Evolutionary conservation across 2,329 filamentous ascomycete genomes (phyloP).

Genomic region (Trichoderma citrinoviride): DNA sequence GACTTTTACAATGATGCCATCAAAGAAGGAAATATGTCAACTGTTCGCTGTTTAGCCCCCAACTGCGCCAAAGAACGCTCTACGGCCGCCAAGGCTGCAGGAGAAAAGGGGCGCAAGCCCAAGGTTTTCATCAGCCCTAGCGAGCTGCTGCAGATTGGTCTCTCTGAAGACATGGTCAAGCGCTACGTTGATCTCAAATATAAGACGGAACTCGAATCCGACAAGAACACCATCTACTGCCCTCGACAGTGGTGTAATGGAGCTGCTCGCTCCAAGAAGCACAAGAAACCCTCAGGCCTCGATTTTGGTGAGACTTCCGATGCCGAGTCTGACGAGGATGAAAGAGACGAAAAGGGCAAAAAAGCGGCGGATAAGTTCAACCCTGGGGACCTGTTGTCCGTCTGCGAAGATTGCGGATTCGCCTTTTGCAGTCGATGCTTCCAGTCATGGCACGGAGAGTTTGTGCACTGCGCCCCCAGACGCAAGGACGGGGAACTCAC

Average conservation of each 20-base stretch:
- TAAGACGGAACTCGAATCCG: conserved; percentile 86
- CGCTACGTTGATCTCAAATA: conserved; percentile 89
- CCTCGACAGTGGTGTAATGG: conserved; percentile 91
- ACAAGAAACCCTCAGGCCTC: conserved; percentile 67
- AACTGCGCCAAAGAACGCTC: conserved; percentile 68
- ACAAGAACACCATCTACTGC: conserved; percentile 90
- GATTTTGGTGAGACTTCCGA: conserved; percentile 58
- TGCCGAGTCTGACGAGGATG: conserved; percentile 42
- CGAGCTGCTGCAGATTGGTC: conserved; percentile 75
- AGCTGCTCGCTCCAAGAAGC: conserved; percentile 72
- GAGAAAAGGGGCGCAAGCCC: conserved; percentile 46
- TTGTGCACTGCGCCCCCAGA: conserved; percentile 65
- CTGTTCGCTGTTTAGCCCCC: conserved; percentile 76
- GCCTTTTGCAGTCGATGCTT: conserved; percentile 75
- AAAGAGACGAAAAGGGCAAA: conserved; percentile 21
- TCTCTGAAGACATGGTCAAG: conserved; percentile 69
- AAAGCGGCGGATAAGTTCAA: conserved; percentile 38
- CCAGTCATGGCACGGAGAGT: conserved; percentile 91
- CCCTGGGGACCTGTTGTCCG: conserved; percentile 64
- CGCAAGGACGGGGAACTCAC: conserved; percentile 68
- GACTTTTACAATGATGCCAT: conserved; percentile 91
- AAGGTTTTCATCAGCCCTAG: conserved; percentile 73
- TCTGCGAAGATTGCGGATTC: conserved; percentile 86
- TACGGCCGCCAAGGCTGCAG: conserved; percentile 23
- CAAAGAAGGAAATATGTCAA: conserved; percentile 74